Evolutionary conservation across 2,329 filamentous ascomycete species (phyloP).

Genomic region (Coleophoma eucalyptorum): DNA sequence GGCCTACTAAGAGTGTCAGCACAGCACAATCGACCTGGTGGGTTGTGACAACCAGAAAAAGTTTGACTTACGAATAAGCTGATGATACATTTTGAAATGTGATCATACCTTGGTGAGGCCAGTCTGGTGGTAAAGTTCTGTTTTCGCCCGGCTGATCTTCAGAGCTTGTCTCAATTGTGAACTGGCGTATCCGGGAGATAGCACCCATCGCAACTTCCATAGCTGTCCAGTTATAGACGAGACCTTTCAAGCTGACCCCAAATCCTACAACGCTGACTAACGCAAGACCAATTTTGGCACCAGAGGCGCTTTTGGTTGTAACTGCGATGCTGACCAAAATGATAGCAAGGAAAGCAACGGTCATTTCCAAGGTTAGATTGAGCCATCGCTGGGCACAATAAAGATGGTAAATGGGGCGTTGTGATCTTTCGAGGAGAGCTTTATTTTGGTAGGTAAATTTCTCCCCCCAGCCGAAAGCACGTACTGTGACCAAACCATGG

Average conservation of each 20-base stretch:
- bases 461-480: slow-evolving; percentile 39
- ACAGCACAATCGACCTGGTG: not conserved
- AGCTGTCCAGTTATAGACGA: slow-evolving; percentile 42
- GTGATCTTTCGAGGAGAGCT: slow-evolving; percentile 45
- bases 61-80: slow-evolving; percentile 2
- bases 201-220: slow-evolving; percentile 54
- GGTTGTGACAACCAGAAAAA: too few relatives aligned
- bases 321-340: slow-evolving; percentile 5
- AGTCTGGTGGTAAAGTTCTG: not conserved
- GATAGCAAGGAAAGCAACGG: slow-evolving; percentile 12
- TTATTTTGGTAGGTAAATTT: not conserved
- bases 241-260: not conserved
- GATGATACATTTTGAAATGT: not conserved
- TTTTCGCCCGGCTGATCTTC: slow-evolving; percentile 30
- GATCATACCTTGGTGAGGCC: not conserved
- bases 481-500: slow-evolving; percentile 38
- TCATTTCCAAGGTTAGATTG: slow-evolving; percentile 46
- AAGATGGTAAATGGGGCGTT: slow-evolving; percentile 52
- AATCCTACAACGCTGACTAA: slow-evolving; percentile 5
- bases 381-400: slow-evolving; percentile 55
- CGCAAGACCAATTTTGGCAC: slow-evolving; percentile 2
- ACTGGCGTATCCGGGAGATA: slow-evolving; percentile 41
- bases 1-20: slow-evolving; percentile 4
- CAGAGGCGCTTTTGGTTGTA: not conserved
- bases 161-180: slow-evolving; percentile 33